These are phyloP conservation scores for Starmerella vitae DNA, from an alignment of 805 yeast genomes.

Conservation along the genomic window DNA sequence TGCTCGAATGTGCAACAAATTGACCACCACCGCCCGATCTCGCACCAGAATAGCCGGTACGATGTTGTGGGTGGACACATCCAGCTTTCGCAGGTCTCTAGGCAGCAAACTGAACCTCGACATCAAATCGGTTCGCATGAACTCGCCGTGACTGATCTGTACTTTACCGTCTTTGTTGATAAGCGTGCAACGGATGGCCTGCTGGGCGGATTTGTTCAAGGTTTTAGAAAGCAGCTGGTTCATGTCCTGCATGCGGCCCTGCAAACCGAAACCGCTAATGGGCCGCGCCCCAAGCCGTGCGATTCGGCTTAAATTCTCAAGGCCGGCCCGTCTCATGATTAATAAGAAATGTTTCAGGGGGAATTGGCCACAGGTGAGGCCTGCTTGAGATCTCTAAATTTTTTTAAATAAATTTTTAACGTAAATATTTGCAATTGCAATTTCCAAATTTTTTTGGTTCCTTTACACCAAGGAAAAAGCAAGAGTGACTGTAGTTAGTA, in stretches of 20 bases:
- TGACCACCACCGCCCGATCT: constrained; percentile 61
- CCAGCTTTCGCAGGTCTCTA: constrained; percentile 80
- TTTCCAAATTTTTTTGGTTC: too few relatives aligned
- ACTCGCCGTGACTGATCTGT: constrained; percentile 53
- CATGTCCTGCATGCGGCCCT: constrained; percentile 13
- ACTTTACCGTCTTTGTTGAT: constrained; percentile 60
- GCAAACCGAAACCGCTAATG: too few relatives aligned
- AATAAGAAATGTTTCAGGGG: too few relatives aligned
- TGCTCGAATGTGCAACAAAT: constrained; percentile 78
- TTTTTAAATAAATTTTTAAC: too few relatives aligned
- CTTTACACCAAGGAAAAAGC: too few relatives aligned
- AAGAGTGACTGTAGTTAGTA: too few relatives aligned
- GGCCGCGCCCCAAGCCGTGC: too few relatives aligned
- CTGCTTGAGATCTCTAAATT: too few relatives aligned
- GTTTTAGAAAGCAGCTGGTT: constrained; percentile 21
- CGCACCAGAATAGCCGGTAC: constrained; percentile 83
- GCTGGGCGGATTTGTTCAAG: constrained; percentile 20
- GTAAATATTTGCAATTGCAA: too few relatives aligned
- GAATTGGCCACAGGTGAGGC: too few relatives aligned
- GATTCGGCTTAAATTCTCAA: too few relatives aligned
- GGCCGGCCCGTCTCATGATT: too few relatives aligned
- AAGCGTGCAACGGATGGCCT: constrained; percentile 62
- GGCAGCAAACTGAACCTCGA: constrained; percentile 69
- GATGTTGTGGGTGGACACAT: constrained; percentile 64
- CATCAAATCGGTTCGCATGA: constrained; percentile 60